Percentiles rank a stretch among this genome's conserved stretches.
Evolutionary conservation across 345 rosid species (phyloP).

Genomic region (Durio zibethinus): DNA sequence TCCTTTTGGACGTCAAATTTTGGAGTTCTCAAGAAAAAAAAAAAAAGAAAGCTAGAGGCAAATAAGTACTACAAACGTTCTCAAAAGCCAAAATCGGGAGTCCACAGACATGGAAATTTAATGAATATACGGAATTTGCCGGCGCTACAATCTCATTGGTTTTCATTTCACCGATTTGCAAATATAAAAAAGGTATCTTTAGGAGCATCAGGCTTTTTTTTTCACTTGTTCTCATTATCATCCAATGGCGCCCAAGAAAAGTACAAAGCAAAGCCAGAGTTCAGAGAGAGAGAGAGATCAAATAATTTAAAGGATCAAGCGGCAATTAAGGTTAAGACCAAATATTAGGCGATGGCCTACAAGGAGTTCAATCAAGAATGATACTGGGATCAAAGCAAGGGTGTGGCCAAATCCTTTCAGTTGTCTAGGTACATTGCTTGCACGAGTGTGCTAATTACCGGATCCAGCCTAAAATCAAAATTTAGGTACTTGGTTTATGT

Average conservation of each 20-base stretch:
- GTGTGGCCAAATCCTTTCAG: constrained; percentile 12
- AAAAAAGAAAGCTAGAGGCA: neutral
- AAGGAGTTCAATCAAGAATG: constrained; percentile 18
- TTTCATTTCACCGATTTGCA: neutral
- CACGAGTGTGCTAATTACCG: constrained; percentile 25
- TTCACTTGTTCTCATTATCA: neutral
- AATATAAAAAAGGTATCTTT: neutral
- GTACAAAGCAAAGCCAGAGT: neutral
- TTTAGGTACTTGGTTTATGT: constrained; percentile 16
- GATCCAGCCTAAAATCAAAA: constrained; percentile 18
- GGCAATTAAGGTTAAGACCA: constrained; percentile 8
- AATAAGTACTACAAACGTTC: neutral
- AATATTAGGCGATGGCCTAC: constrained; percentile 20
- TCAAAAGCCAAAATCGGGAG: neutral
- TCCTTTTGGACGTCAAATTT: neutral
- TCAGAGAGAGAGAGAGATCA: neutral
- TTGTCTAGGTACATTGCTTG: constrained; percentile 32
- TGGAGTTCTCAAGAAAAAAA: too few species aligned
- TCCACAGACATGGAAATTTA: neutral
- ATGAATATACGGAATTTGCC: neutral
- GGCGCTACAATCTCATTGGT: neutral
- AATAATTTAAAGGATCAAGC: neutral
- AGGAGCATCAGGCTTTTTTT: neutral
- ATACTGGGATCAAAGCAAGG: constrained; percentile 9
- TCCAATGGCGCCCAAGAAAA: neutral